phyloP scores from a whole-genome alignment of 306 rosid genomes.

The Styphnolobium japonicum region DNA sequence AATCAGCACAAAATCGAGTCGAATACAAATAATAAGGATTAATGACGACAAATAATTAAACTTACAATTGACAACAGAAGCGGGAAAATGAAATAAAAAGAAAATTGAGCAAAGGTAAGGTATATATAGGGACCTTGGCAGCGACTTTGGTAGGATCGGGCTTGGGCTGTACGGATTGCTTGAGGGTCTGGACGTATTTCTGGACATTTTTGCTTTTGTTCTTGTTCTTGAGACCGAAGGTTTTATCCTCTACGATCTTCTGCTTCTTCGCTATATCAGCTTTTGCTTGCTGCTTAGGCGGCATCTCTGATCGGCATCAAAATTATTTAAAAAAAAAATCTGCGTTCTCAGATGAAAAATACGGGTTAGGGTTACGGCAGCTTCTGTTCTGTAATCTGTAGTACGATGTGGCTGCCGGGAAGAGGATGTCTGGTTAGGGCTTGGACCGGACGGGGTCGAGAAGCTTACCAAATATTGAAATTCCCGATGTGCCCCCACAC shows the following conservation, averaged over 20 bases:
- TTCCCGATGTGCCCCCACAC: too few species aligned
- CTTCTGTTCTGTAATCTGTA: too few species aligned
- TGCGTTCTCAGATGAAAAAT: too few species aligned
- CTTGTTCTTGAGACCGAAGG: constrained; percentile 93
- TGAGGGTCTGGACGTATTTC: constrained; percentile 80
- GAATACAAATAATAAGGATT: too few species aligned
- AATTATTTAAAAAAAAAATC: constrained; percentile 10
- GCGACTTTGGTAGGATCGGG: constrained; percentile 56
- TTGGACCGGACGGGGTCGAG: too few species aligned
- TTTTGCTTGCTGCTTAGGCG: constrained; percentile 82
- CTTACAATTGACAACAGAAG: neutral
- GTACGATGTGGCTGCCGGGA: too few species aligned
- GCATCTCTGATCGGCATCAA: constrained; percentile 65
- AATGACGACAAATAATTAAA: neutral
- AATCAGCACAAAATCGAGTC: neutral
- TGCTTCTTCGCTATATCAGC: constrained; percentile 91
- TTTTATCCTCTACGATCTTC: constrained; percentile 94
- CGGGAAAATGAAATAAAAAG: neutral
- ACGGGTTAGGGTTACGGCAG: too few species aligned
- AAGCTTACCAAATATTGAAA: too few species aligned
- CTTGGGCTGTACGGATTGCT: constrained; percentile 71
- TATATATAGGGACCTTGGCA: constrained; percentile 53
- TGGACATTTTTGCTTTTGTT: constrained; percentile 89
- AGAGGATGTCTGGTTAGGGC: too few species aligned
- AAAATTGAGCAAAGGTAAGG: neutral